phyloP scores from a whole-genome alignment of 805 yeast genomes.

The Saccharomycopsis olivae region DNA sequence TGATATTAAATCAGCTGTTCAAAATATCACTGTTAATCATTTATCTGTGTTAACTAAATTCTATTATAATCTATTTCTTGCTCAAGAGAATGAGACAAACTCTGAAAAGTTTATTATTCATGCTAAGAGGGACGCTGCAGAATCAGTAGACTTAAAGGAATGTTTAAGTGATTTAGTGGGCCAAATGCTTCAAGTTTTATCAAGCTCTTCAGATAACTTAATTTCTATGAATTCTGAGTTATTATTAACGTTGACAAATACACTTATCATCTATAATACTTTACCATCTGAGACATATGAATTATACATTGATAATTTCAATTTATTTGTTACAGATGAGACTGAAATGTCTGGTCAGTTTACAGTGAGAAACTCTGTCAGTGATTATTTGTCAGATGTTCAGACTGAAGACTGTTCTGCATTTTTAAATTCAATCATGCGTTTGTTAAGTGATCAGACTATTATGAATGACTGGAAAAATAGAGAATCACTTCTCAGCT shows the following conservation, averaged over 20 bases:
- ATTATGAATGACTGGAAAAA: conserved; percentile 22
- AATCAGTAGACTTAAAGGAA: background rate
- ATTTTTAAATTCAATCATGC: conserved; percentile 14
- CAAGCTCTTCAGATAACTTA: conserved; percentile 19
- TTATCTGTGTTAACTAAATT: conserved; percentile 4
- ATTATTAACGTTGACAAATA: conserved; percentile 12
- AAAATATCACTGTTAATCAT: conserved; percentile 4
- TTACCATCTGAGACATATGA: conserved; percentile 13
- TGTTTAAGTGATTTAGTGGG: conserved; percentile 22
- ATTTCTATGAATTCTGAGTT: conserved; percentile 10
- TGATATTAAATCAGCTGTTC: conserved; percentile 2
- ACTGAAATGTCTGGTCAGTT: conserved; percentile 52
- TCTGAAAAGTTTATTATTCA: conserved; percentile 10
- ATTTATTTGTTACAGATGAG: conserved; percentile 61
- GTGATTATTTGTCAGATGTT: conserved; percentile 44
- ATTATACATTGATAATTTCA: conserved; percentile 36
- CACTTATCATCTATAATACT: conserved; percentile 15
- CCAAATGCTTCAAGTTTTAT: conserved; percentile 27
- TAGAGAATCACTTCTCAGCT: conserved; percentile 32
- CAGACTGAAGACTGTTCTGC: conserved; percentile 29
- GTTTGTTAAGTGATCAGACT: background rate
- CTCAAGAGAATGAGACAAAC: background rate
- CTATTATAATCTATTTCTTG: conserved; percentile 11
- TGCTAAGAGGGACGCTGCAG: background rate
- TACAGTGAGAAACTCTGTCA: conserved; percentile 49